Conservation (phyloP, 192 early-diverging fungal species). For the Haplosporangium gracile region DNA sequence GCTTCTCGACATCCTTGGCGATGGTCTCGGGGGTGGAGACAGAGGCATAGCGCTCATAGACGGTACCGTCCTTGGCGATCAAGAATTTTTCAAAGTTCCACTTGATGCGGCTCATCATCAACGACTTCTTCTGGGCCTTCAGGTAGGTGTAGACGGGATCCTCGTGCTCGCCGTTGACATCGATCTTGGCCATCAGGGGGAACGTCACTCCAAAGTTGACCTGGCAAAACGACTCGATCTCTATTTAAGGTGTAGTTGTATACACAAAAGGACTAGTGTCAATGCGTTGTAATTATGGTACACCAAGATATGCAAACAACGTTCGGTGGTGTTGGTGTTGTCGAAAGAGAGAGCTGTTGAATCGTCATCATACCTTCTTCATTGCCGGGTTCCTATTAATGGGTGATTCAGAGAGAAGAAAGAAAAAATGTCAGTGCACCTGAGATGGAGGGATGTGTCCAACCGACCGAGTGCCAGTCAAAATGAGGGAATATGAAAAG, state of each 20-base stretch:
- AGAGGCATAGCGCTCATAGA: constrained; percentile 75
- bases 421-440: not conserved
- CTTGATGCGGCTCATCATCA: constrained; percentile 75
- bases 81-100: constrained; percentile 94
- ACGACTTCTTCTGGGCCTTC: constrained; percentile 66
- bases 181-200: constrained; percentile 89
- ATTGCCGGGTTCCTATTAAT: constrained; percentile 60
- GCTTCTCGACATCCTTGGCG: constrained; percentile 68
- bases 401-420: not conserved
- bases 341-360: no score
- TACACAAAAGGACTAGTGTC: constrained; percentile 1
- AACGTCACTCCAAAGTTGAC: constrained; percentile 85
- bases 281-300: not conserved
- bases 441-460: not conserved
- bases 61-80: constrained; percentile 74
- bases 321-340: no score
- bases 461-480: not conserved
- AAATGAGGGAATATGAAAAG: not conserved
- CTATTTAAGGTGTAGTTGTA: constrained; percentile 6
- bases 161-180: constrained; percentile 83
- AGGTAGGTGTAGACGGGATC: constrained; percentile 74
- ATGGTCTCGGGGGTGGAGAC: constrained; percentile 72
- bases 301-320: not conserved
- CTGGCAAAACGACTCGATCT: constrained; percentile 72
- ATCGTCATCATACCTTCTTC: constrained; percentile 53